phyloP scores from a whole-genome alignment of 2,329 filamentous ascomycete genomes.

The Colletotrichum destructivum region DNA sequence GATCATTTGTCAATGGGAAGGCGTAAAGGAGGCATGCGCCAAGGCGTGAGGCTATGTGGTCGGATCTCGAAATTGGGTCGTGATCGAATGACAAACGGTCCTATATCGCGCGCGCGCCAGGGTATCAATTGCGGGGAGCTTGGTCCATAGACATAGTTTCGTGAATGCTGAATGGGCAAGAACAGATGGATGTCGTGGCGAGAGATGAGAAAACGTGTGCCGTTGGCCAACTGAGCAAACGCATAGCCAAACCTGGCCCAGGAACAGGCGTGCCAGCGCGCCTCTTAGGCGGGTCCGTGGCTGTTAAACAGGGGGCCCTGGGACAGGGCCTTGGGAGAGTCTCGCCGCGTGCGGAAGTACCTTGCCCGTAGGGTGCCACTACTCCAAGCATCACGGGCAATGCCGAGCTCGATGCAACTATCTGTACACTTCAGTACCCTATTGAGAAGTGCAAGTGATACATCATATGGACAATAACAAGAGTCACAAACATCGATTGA shows the following conservation, averaged over 20 bases:
- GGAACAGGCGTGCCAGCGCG: conserved; percentile 33
- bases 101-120: conserved; percentile 21
- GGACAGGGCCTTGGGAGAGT: conserved; percentile 29
- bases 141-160: conserved; percentile 38
- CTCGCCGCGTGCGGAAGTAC: conserved; percentile 33
- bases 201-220: conserved; percentile 40
- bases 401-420: background rate
- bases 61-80: conserved; percentile 15
- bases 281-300: conserved; percentile 34
- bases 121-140: conserved; percentile 33
- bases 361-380: conserved; percentile 17
- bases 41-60: conserved; percentile 25
- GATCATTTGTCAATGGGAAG: conserved; percentile 37
- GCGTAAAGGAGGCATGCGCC: conserved; percentile 41
- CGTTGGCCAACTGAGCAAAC: conserved; percentile 38
- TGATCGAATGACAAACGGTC: conserved; percentile 25
- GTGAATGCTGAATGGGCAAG: conserved; percentile 19
- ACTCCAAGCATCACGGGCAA: conserved; percentile 10
- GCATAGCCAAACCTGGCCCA: conserved; percentile 34
- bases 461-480: background rate
- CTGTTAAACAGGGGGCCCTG: conserved; percentile 31
- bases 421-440: too few species aligned
- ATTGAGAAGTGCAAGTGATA: background rate
- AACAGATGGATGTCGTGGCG: conserved; percentile 28
- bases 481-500: background rate